phyloP scores from a whole-genome alignment of 129 eudicot species.

The Helianthus tuberosus region DNA sequence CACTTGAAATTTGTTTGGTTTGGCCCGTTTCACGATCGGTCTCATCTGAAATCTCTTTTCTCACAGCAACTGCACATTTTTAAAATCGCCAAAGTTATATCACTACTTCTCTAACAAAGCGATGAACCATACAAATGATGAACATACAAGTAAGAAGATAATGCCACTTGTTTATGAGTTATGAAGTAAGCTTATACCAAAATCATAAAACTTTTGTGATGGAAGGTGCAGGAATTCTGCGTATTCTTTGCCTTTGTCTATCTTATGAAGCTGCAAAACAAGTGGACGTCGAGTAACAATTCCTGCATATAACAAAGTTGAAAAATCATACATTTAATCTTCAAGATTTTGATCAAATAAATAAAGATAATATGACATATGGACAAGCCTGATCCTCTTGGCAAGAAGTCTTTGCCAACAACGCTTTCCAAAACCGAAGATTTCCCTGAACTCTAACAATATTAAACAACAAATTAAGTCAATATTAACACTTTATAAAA shows the following conservation, averaged over 20 bases:
- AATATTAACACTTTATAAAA: neutral
- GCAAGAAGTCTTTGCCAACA: conserved; percentile 46
- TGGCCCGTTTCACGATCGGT: no score
- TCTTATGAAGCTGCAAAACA: conserved; percentile 60
- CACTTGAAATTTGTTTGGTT: no score
- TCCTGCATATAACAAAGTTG: conserved; percentile 30
- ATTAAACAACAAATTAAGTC: neutral
- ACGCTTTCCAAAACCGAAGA: conserved; percentile 45
- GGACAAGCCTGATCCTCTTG: conserved; percentile 48
- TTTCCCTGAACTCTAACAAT: conserved; percentile 44
- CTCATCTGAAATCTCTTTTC: no score
- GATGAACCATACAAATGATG: no score
- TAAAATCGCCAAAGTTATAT: no score
- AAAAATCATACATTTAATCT: neutral
- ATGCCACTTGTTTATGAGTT: no score
- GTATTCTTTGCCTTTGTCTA: conserved; percentile 56
- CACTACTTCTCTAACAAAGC: no score
- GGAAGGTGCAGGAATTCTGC: conserved; percentile 57
- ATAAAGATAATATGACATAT: neutral
- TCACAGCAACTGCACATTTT: no score
- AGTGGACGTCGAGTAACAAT: conserved; percentile 56
- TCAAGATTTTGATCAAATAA: neutral
- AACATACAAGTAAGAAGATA: no score
- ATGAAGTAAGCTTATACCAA: conserved; percentile 37
- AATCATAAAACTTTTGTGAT: conserved; percentile 51